Base-by-base conservation (phyloP, 2,329 filamentous ascomycete species). In the Apiospora pterosperma region DNA sequence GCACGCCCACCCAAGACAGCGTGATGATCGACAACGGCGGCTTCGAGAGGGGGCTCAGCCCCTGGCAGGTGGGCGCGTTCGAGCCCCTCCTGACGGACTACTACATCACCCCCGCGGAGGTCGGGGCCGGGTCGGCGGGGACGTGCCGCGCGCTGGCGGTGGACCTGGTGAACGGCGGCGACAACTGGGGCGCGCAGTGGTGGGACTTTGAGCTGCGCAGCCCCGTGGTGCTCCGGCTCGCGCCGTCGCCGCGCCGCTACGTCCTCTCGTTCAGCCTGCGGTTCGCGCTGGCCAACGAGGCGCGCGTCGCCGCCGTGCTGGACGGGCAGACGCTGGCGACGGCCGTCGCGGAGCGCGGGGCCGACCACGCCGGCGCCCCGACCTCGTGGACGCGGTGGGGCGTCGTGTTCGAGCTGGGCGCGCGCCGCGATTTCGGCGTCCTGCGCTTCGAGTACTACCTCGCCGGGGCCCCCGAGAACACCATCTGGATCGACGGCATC, bases 401-500 rank as follows among this genome's bases (percentile, higher is more conserved):
- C 28, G 59, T 58, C 8, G 31, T 31, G 23, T 65, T 62, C 39
- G 28, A 41, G 8, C 52, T 61, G 7, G 62, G 39, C 23, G 36
- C 59, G 3, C 5, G 12, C 16, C 48, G 36, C 25, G 28, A 58
- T 39, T 60, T 55, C 36, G 38, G 44, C 39, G 52, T 60, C 38
- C 12, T 65, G 11, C 12, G 25, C 19, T 60, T 65, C 61, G 31
- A n/a, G 25, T 62, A 42, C 25, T 28, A 48, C 38, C 64, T 65
- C 19, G 38, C 52, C 34, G 61, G 64, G 5, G 60, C 64, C 19
- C 10, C 31, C 2, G 21, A 48, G 44, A 65, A 65, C 64, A 62
- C 64, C 28, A 39, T 65, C 52, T 62, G 61, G 48, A 52, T 65
- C 39, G 64, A 65, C 39, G 39, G 48, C 31, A 60, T 65, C 31